Evolutionary conservation across 306 rosid genomes (phyloP), one percentile per base, ranked within the genome.

Genomic region (Bauhinia variegata): DNA sequence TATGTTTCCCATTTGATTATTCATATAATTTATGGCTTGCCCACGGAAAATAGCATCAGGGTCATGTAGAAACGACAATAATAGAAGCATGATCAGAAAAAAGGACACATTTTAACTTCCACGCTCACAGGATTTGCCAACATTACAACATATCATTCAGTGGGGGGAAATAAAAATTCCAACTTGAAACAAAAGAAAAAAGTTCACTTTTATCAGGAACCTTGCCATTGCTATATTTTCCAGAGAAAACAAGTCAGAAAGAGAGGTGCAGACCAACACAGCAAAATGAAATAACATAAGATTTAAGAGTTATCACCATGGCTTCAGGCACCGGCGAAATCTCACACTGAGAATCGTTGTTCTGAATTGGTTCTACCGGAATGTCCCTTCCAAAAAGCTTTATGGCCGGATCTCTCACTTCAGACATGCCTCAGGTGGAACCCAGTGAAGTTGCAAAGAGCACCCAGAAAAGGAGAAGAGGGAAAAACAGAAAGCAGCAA

Each of bases 351-450:
- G 50, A 67, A 65, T 74, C 77, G 75, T 68, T 33, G 50, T 0
- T 48, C 46, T 47, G 42, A 6, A 37, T 8, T 28, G 81, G 60
- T 2, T 56, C 28, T 48, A 69, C 16, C 16, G 79, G 79, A 71
- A 78, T 80, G 70, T 78, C 78, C 49, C 72, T 65, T 19, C 83
- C 87, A 75, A 81, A 81, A 51, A 71, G 88, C 82, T 83, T 86
- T 73, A 74, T 78, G 46, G 88, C 71, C 46, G 82, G 82, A 83
- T 76, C 88, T 76, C 61, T 65, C 28, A 54, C 54, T 53, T 71
- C 61, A 70, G 78, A 78, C 88, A 86, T 75, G 62, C 67, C 78
- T 56, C 69, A 7, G 19, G 54, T 51, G 39, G 43, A 42, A 70
- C 10, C 17, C 23, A 9, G 16, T 0, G 4, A 53, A 11, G 2